These are phyloP conservation scores for Ochetophila trinervis DNA, from an alignment of 306 rosid species.

Conservation along the genomic window DNA sequence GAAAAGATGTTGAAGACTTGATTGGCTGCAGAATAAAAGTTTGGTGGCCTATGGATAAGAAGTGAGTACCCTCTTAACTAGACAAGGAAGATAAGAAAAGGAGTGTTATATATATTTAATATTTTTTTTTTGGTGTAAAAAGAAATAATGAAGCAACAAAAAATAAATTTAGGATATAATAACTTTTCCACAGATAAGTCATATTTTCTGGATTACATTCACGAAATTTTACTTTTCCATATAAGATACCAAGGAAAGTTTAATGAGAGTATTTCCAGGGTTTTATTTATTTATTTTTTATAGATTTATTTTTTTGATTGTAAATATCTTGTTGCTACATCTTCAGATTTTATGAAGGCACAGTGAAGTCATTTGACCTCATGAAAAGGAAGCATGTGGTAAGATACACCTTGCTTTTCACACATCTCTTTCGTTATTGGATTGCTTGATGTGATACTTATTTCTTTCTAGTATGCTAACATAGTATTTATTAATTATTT, in stretches of 20 bases:
- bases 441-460: slow-evolving; percentile 1
- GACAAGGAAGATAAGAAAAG: background rate
- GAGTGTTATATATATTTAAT: background rate
- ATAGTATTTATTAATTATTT: slow-evolving; percentile 20
- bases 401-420: slow-evolving; percentile 35
- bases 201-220: background rate
- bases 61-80: slow-evolving; percentile 40
- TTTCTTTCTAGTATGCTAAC: background rate
- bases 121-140: background rate
- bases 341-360: slow-evolving; percentile 85
- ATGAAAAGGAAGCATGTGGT: slow-evolving; percentile 90
- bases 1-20: slow-evolving; percentile 71
- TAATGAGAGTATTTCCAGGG: background rate
- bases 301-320: too few species aligned
- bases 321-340: slow-evolving; percentile 4
- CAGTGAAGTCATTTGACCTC: slow-evolving; percentile 78
- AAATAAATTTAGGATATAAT: background rate
- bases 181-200: background rate
- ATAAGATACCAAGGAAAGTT: background rate
- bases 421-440: slow-evolving; percentile 12
- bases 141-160: background rate
- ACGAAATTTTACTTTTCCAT: background rate
- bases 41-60: slow-evolving; percentile 99
- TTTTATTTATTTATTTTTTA: background rate
- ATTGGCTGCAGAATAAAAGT: slow-evolving; percentile 91